Conservation (phyloP, 306 rosid genomes). For the Ziziphus jujuba region DNA sequence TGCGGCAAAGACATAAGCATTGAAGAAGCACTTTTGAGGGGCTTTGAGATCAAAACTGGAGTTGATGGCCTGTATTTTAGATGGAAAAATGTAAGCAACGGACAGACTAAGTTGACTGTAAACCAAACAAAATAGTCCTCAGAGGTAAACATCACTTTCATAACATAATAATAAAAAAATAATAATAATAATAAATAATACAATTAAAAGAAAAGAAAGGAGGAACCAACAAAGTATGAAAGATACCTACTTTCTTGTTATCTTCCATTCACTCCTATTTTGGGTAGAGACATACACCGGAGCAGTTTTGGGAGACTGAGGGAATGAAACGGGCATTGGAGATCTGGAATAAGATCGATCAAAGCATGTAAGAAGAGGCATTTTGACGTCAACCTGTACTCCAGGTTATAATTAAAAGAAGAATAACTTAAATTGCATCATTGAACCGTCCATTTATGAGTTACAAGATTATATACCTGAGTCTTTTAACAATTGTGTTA, state of each 20-base stretch:
- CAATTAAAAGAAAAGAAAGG: not conserved
- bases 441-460: constrained; percentile 13
- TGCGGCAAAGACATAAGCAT: constrained; percentile 31
- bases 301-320: constrained; percentile 49
- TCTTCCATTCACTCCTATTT: constrained; percentile 57
- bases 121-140: not conserved
- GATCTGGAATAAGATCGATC: constrained; percentile 51
- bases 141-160: not conserved
- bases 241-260: constrained; percentile 71
- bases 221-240: constrained; percentile 26
- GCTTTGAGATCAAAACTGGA: constrained; percentile 42
- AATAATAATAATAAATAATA: not conserved
- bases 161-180: not conserved
- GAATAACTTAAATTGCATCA: constrained; percentile 9
- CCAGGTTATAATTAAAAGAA: constrained; percentile 14
- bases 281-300: constrained; percentile 45
- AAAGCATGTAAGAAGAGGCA: constrained; percentile 2
- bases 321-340: constrained; percentile 39
- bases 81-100: constrained; percentile 22
- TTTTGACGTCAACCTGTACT: constrained; percentile 2
- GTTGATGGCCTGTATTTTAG: constrained; percentile 47
- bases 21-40: constrained; percentile 50
- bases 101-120: not conserved
- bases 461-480: constrained; percentile 50
- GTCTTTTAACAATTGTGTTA: constrained; percentile 39